Conservation (phyloP, 257 asterid species). For the Dorcoceras hygrometricum region DNA sequence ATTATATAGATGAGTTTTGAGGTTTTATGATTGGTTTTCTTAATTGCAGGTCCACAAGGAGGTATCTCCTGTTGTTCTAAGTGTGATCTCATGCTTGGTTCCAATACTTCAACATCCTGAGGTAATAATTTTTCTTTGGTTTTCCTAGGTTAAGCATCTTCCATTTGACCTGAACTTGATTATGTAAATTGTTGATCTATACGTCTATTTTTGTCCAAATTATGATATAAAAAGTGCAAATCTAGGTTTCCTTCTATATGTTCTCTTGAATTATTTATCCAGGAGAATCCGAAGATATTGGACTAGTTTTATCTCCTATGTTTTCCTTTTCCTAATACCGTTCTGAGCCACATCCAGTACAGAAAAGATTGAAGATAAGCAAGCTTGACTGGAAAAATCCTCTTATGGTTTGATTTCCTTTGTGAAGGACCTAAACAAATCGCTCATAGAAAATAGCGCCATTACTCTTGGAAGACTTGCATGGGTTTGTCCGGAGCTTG, state of each 20-base stretch:
- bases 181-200: not conserved
- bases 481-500: conserved; percentile 92
- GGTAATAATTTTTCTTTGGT: conserved; percentile 41
- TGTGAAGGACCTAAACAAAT: conserved; percentile 74
- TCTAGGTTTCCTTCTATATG: not conserved
- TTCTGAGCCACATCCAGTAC: not conserved
- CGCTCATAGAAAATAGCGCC: conserved; percentile 89
- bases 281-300: not conserved
- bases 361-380: conserved; percentile 16
- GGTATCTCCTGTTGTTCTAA: conserved; percentile 72
- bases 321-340: not conserved
- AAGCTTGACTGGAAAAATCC: conserved; percentile 11
- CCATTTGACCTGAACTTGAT: not conserved
- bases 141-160: not conserved
- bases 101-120: conserved; percentile 86
- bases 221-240: not conserved
- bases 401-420: conserved; percentile 31
- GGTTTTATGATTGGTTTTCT: conserved; percentile 12
- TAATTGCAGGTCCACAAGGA: conserved; percentile 77
- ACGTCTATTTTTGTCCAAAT: not conserved
- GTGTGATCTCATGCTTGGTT: conserved; percentile 76
- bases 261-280: not conserved
- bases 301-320: not conserved
- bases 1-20: conserved; percentile 21
- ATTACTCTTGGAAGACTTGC: conserved; percentile 92